A percentile compares a stretch with the other conserved stretches of the same genome.
phyloP scores from a whole-genome alignment of 23 red algal species.

The Agarophyton chilense region DNA sequence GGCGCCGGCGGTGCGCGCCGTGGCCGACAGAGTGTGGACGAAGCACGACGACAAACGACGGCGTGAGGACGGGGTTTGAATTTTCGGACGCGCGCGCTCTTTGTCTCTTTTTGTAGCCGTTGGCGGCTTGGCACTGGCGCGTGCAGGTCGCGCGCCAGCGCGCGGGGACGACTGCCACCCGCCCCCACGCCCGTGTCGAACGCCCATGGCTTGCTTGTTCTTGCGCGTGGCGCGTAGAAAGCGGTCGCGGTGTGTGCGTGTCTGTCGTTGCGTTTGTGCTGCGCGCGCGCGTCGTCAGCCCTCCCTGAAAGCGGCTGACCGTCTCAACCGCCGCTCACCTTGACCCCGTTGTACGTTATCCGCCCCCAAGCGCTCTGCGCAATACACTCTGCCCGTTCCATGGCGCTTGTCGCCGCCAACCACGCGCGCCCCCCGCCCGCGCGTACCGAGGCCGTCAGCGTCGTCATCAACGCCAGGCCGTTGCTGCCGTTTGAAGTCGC shows the following conservation, averaged over 20 bases:
- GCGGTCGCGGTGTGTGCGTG: too few species aligned
- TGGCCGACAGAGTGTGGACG: conserved; percentile 13
- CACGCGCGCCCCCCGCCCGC: background rate
- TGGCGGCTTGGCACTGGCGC: background rate
- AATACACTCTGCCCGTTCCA: background rate
- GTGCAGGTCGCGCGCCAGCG: background rate
- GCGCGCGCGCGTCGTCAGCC: background rate
- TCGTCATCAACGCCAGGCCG: conserved; percentile 64
- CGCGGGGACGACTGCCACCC: background rate
- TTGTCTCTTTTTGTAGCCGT: too few species aligned
- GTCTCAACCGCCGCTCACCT: too few species aligned
- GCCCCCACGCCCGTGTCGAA: too few species aligned
- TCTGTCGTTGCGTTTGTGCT: too few species aligned
- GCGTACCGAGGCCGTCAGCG: conserved; percentile 44
- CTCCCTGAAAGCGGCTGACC: too few species aligned
- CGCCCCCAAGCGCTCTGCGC: background rate
- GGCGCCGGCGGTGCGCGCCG: background rate
- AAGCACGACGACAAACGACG: background rate
- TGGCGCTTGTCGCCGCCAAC: background rate
- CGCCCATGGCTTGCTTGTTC: too few species aligned
- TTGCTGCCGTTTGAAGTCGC: conserved; percentile 59
- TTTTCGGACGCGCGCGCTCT: too few species aligned
- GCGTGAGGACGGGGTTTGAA: background rate
- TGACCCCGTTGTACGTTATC: background rate
- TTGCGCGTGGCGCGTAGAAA: too few species aligned